A percentile compares a stretch with the other conserved stretches of the same genome.
Conservation (phyloP, 805 yeast species). For the Cyberlindnera maritima region DNA sequence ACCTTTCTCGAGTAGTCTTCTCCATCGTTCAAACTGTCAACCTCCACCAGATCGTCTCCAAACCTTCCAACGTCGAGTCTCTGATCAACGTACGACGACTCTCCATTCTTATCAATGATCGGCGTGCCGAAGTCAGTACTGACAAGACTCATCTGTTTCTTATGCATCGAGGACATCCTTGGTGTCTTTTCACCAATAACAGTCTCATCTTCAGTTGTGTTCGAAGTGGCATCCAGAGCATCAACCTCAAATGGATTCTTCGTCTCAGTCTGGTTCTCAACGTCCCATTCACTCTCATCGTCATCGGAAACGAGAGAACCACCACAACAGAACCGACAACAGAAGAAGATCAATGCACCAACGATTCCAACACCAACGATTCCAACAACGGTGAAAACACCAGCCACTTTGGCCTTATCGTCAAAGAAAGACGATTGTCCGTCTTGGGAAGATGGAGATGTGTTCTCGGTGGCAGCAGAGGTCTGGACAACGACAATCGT, state of each 20-base stretch:
- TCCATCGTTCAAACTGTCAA: constrained; percentile 50
- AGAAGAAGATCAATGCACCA: constrained; percentile 40
- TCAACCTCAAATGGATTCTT: not conserved
- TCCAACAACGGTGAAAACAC: constrained; percentile 76
- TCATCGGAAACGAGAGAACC: constrained; percentile 4
- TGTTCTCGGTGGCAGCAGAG: constrained; percentile 17
- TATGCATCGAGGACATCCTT: not conserved
- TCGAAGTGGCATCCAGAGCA: constrained; percentile 1
- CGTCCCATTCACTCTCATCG: constrained; percentile 15
- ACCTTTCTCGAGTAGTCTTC: constrained; percentile 57
- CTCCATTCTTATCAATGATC: constrained; percentile 18
- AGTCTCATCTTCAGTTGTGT: constrained; percentile 11
- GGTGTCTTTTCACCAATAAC: constrained; percentile 9
- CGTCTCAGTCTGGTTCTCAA: not conserved
- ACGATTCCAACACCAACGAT: constrained; percentile 49
- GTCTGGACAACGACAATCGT: constrained; percentile 12
- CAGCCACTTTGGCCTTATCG: constrained; percentile 72
- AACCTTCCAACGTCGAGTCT: constrained; percentile 56
- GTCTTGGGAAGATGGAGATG: not conserved
- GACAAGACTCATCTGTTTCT: constrained; percentile 8
- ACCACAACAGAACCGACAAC: constrained; percentile 26
- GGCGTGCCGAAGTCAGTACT: constrained; percentile 18
- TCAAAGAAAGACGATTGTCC: constrained; percentile 51
- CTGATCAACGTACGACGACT: constrained; percentile 45
- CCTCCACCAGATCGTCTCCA: constrained; percentile 36